A percentile compares a stretch with the other conserved stretches of the same genome.
Conservation (phyloP, 768 basidiomycete genomes). For the Lentinula guzmanii region DNA sequence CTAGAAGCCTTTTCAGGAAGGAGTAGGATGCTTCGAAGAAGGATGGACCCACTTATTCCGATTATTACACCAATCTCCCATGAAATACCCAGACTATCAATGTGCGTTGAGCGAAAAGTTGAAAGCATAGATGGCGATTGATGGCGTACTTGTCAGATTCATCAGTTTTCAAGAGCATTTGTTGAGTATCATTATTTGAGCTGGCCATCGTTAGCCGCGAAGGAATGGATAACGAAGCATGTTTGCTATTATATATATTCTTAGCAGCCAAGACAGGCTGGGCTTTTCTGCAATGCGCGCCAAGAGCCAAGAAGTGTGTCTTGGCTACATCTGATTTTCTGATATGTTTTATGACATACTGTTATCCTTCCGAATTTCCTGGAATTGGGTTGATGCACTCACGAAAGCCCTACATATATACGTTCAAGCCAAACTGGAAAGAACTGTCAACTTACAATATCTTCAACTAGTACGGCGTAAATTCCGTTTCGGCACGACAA, state of each 20-base stretch:
- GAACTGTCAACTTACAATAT: too few species aligned
- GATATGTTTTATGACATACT: not conserved
- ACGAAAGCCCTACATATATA: too few species aligned
- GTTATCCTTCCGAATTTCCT: not conserved
- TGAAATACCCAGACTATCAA: constrained; percentile 14
- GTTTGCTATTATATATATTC: not conserved
- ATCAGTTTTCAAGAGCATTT: not conserved
- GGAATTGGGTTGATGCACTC: too few species aligned
- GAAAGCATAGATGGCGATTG: not conserved
- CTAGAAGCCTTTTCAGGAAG: constrained; percentile 1
- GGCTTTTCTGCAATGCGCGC: not conserved
- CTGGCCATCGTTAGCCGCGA: not conserved
- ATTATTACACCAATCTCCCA: constrained; percentile 24
- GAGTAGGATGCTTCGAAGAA: not conserved
- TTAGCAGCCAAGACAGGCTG: not conserved
- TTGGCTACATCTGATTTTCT: not conserved
- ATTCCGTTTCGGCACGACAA: too few species aligned
- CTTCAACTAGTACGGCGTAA: too few species aligned
- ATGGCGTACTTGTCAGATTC: not conserved
- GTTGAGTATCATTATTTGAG: not conserved
- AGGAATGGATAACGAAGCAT: not conserved
- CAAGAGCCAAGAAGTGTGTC: not conserved
- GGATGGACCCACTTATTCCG: constrained; percentile 13
- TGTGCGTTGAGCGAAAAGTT: not conserved
- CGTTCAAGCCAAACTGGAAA: too few species aligned